Conservation (phyloP, 352 stramenopile genomes). For the Phytophthora pistaciae region DNA sequence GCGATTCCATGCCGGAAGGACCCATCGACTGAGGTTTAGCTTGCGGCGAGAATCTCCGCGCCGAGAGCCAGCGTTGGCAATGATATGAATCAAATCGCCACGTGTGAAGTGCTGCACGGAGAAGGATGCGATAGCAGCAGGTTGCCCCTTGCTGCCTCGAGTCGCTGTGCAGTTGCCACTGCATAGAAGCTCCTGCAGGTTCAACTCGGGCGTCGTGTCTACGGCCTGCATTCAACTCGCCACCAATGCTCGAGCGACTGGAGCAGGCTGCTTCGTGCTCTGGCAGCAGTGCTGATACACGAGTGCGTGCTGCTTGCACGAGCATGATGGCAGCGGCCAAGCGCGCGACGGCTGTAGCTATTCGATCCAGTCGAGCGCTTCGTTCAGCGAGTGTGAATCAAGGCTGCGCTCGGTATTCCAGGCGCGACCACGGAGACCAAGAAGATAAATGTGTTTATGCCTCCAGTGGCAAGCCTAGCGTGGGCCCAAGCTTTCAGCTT, state of each 20-base stretch:
- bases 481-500: no score
- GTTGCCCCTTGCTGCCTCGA: no score
- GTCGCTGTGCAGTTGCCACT: slow-evolving; percentile 6
- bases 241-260: slow-evolving; percentile 1
- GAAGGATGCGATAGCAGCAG: background rate
- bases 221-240: slow-evolving; percentile 13
- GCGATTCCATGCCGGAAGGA: no score
- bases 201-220: slow-evolving; percentile 22
- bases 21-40: no score
- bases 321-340: background rate
- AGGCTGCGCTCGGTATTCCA: no score
- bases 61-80: slow-evolving; percentile 6
- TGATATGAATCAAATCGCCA: background rate
- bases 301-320: no score
- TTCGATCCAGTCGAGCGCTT: no score
- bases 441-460: no score
- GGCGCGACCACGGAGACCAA: no score
- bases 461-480: no score
- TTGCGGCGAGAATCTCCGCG: slow-evolving; percentile 6
- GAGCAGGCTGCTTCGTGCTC: background rate
- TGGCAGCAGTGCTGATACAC: background rate
- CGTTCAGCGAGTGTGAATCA: no score
- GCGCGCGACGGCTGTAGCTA: no score
- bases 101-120: slow-evolving; percentile 25
- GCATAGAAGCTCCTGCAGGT: slow-evolving; percentile 28